Conservation (phyloP, 768 basidiomycete genomes). For the Trametes cinnabarina region DNA sequence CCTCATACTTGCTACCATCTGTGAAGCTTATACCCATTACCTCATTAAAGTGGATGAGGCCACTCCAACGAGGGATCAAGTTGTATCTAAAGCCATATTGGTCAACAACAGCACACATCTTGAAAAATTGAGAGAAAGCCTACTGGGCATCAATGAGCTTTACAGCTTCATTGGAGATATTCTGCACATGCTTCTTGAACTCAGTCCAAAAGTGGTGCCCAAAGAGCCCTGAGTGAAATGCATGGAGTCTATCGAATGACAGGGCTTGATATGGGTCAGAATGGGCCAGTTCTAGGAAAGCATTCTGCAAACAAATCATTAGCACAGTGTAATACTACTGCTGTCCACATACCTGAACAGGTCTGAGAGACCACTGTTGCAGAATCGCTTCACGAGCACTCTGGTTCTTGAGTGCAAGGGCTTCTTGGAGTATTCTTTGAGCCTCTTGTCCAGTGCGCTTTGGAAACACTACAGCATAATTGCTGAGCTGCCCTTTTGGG, state of each 20-base stretch:
- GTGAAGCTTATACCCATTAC: not conserved
- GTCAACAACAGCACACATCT: too few relatives aligned
- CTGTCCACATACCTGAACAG: not conserved
- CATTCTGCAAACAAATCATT: not conserved
- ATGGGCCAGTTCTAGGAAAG: not conserved
- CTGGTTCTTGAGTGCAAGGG: not conserved
- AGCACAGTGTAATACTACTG: too few relatives aligned
- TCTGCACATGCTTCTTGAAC: not conserved
- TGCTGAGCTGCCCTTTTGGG: not conserved
- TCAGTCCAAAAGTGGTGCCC: not conserved
- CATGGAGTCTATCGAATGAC: constrained; percentile 6
- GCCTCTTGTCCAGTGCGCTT: not conserved
- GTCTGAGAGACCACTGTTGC: not conserved
- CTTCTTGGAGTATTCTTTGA: not conserved
- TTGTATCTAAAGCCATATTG: not conserved
- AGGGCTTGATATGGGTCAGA: not conserved
- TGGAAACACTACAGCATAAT: not conserved
- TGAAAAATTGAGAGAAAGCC: not conserved
- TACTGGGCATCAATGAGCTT: not conserved
- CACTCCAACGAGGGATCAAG: not conserved
- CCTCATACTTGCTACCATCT: constrained; percentile 1
- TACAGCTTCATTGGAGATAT: not conserved
- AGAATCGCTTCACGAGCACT: not conserved
- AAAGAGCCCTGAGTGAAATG: not conserved
- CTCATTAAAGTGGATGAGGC: not conserved